Evolutionary conservation across 2,329 filamentous ascomycete genomes (phyloP).

Genomic region (Xylaria sp.): DNA sequence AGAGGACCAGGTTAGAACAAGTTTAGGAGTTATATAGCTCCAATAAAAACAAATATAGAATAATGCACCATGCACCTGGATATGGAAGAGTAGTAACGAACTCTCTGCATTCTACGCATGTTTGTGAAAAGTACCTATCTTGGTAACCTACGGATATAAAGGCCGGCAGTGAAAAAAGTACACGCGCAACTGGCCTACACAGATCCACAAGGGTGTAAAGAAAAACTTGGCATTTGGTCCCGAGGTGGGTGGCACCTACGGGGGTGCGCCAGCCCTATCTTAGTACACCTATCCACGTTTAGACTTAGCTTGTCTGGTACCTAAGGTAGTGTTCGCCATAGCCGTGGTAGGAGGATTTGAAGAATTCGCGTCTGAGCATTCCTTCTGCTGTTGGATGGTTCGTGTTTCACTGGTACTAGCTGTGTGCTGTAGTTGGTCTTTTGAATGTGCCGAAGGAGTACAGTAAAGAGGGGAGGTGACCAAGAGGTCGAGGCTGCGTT

Average conservation of each 20-base stretch:
- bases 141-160: background rate
- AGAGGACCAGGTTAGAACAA: background rate
- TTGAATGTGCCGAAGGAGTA: background rate
- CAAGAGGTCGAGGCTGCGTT: slow-evolving; percentile 16
- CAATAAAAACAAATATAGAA: background rate
- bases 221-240: background rate
- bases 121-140: background rate
- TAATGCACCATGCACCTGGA: background rate
- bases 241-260: background rate
- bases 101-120: background rate
- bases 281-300: background rate
- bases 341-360: background rate
- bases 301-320: background rate
- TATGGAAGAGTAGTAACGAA: background rate
- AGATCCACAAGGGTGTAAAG: no score
- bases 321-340: no score
- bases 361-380: background rate
- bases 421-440: background rate
- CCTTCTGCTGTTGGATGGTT: background rate
- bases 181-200: background rate
- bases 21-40: background rate
- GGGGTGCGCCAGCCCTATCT: slow-evolving; percentile 2
- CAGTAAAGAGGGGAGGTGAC: no score
- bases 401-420: no score
- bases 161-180: background rate